Percentiles rank a stretch among this genome's conserved stretches.
These are phyloP conservation scores for Umbelopsis sp. DNA, from an alignment of 192 early-diverging fungal genomes.

Conservation along the genomic window DNA sequence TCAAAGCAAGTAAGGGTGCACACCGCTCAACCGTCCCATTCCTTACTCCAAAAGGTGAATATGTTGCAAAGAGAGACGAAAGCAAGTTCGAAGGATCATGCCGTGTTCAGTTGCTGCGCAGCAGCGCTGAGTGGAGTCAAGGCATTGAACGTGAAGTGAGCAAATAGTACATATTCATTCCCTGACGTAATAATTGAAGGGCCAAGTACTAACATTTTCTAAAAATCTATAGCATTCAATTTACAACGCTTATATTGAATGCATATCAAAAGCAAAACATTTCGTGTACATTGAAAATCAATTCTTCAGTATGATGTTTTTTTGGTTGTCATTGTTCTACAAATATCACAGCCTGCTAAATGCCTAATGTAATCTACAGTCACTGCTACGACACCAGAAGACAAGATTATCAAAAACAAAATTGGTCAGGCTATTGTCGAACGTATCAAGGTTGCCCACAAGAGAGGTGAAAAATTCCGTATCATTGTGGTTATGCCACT, in stretches of 20 bases:
- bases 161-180: neutral
- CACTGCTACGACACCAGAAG: conserved; percentile 6
- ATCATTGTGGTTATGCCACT: conserved; percentile 82
- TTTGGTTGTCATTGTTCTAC: neutral
- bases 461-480: conserved; percentile 65
- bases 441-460: conserved; percentile 75
- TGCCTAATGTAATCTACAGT: conserved; percentile 2
- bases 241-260: conserved; percentile 77
- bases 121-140: conserved; percentile 71
- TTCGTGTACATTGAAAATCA: conserved; percentile 97
- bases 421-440: conserved; percentile 65
- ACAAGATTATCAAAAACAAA: conserved; percentile 29
- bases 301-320: conserved; percentile 72
- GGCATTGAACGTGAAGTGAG: conserved; percentile 60
- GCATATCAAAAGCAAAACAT: conserved; percentile 75
- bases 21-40: conserved; percentile 62
- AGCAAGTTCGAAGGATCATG: conserved; percentile 63
- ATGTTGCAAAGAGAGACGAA: conserved; percentile 59
- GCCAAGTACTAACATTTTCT: neutral
- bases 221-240: conserved; percentile 62
- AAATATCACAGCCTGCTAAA: neutral
- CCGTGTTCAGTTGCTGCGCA: conserved; percentile 71
- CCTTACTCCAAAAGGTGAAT: conserved; percentile 77
- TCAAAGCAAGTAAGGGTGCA: conserved; percentile 71
- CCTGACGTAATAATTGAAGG: too few species aligned